phyloP scores from a whole-genome alignment of 129 eudicot genomes.

The Lonicera japonica region DNA sequence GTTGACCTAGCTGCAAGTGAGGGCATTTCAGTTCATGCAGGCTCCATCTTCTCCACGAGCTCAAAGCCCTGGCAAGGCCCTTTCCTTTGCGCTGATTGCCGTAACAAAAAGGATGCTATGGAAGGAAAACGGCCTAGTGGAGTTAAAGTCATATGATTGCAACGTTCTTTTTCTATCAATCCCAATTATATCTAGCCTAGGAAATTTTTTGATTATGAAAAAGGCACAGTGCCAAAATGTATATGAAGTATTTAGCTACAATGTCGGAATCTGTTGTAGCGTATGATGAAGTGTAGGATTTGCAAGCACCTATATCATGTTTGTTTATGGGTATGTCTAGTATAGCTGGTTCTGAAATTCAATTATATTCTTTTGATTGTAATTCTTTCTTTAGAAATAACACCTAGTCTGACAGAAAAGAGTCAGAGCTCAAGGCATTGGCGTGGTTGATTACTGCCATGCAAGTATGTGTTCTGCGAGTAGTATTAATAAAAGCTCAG shows the following conservation, averaged over 20 bases:
- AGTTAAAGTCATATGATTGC: constrained; percentile 35
- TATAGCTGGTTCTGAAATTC: not conserved
- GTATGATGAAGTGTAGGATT: constrained; percentile 8
- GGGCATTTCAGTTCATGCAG: constrained; percentile 90
- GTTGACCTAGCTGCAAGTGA: constrained; percentile 71
- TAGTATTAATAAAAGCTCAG: too few relatives aligned
- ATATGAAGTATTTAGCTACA: constrained; percentile 20
- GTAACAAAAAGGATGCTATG: constrained; percentile 89
- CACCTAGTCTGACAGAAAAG: too few relatives aligned
- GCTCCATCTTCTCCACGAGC: constrained; percentile 74
- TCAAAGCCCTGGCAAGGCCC: constrained; percentile 97
- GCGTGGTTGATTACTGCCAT: too few relatives aligned
- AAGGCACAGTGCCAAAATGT: constrained; percentile 20
- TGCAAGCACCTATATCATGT: not conserved
- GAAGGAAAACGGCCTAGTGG: constrained; percentile 93
- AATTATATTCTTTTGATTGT: not conserved
- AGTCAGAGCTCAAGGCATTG: too few relatives aligned
- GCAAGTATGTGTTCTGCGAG: too few relatives aligned
- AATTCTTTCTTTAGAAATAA: too few relatives aligned
- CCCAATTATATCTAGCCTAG: constrained; percentile 10
- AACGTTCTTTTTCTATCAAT: constrained; percentile 8
- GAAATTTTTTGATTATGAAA: constrained; percentile 16
- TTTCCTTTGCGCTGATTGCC: constrained; percentile 72
- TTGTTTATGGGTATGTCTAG: not conserved
- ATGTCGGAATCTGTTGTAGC: constrained; percentile 18